phyloP scores from a whole-genome alignment of 192 early-diverging fungal genomes.

The Lobosporangium transversale region DNA sequence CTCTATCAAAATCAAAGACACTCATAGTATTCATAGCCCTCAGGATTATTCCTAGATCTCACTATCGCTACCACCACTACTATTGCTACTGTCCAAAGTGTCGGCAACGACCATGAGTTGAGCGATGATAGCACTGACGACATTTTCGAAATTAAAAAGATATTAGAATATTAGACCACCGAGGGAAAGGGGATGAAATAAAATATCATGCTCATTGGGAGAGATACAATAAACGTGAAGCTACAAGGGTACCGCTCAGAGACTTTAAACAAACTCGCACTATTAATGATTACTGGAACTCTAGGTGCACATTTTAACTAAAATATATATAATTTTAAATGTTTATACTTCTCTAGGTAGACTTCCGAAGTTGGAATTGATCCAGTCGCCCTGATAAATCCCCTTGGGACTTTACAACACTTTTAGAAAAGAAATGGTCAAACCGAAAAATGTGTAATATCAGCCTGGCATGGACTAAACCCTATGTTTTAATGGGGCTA shows the following conservation, averaged over 20 bases:
- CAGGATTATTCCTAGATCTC: neutral
- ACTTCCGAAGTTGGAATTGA: too few relatives aligned
- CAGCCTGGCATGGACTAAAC: too few relatives aligned
- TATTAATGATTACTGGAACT: neutral
- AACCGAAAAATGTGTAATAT: too few relatives aligned
- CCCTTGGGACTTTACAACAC: too few relatives aligned
- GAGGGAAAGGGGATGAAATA: neutral
- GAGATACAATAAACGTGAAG: neutral
- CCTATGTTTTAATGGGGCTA: too few relatives aligned
- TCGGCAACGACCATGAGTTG: slow-evolving; percentile 12
- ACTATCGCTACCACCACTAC: neutral
- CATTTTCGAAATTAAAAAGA: neutral
- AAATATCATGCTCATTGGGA: neutral
- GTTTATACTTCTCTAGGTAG: too few relatives aligned
- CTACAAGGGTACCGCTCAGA: neutral
- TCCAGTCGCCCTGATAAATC: too few relatives aligned
- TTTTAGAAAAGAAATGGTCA: too few relatives aligned
- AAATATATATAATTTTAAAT: too few relatives aligned
- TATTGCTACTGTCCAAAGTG: too few relatives aligned
- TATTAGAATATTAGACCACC: neutral
- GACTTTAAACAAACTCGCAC: slow-evolving; percentile 1
- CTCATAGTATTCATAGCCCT: neutral
- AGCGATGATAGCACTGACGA: neutral
- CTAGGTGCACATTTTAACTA: neutral
- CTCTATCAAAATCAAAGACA: neutral